Evolutionary conservation across 345 rosid species (phyloP), one percentile per base, ranked within the genome.

Genomic region (Pistacia atlantica): DNA sequence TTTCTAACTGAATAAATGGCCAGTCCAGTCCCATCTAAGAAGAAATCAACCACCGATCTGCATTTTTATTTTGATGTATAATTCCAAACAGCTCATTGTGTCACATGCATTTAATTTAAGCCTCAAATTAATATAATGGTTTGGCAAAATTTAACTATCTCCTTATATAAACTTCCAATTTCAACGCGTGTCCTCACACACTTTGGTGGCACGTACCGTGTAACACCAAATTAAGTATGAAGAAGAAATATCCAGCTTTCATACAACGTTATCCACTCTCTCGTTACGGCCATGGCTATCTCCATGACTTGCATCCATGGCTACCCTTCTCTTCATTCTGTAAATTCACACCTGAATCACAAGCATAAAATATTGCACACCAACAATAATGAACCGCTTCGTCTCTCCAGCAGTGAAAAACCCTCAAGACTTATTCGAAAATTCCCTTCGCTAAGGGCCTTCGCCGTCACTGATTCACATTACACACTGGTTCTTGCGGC

Each of bases 401-500:
- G 56, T 42, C 75, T 69, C 22, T 60, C 18, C 67, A 56, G 74
- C 20, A 9, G 20, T 37, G 18, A 7, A 42, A 42, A 7, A 12
- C 22, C 77, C 22, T 37, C 17, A 46, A 52, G 20, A 25, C n/a
- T 25, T 33, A 13, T 3, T 35, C 73, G 25, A 25, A 31, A 58
- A 8, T 20, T 4, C 0, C 33, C 16, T 1, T n/a, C 75, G 25
- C 9, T 14, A 0, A 65, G 79, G 49, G 61, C 16, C 38, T 75
- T 73, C 37, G 84, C 82, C 61, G 33, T 79, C 31, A 37, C 55
- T 11, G 61, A 55, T 42, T 33, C 76, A 7, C 10, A 42, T 42
- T 42, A 42, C 8, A 5, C 46, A 75, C 35, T 75, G 35, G 51
- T 72, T 57, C 77, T 79, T 35, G 81, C 48, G 55, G 82, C 69